Percentiles rank a stretch among this genome's conserved stretches.
Conservation (phyloP, 352 stramenopile genomes). For the Thalassiosira hispida region DNA sequence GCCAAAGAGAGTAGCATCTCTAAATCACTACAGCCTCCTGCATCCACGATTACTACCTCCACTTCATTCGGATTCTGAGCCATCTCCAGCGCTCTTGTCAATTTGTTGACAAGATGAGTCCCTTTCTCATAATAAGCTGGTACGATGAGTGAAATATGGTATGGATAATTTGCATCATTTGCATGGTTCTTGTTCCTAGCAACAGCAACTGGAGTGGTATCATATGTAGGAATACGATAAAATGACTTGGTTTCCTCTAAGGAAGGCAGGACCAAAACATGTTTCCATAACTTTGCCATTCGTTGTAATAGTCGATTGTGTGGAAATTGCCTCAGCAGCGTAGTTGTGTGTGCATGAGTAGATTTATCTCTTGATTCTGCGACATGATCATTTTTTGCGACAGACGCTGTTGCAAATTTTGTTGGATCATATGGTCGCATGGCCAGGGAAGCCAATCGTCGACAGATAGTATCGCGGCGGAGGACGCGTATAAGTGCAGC, state of each 20-base stretch:
- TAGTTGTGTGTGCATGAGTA: slow-evolving; percentile 1
- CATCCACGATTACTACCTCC: slow-evolving; percentile 74
- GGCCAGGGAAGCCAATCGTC: slow-evolving; percentile 48
- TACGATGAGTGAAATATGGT: slow-evolving; percentile 55
- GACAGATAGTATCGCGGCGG: slow-evolving; percentile 38
- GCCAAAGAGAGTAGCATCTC: slow-evolving; percentile 26
- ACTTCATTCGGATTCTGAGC: slow-evolving; percentile 41
- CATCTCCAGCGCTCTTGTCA: slow-evolving; percentile 32
- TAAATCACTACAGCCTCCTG: slow-evolving; percentile 61
- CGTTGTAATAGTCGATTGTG: slow-evolving; percentile 40
- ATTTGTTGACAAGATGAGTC: slow-evolving; percentile 34
- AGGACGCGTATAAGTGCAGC: slow-evolving; percentile 33
- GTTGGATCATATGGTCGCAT: slow-evolving; percentile 53
- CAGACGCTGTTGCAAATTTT: slow-evolving; percentile 8
- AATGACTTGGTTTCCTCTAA: slow-evolving; percentile 47
- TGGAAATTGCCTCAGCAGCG: slow-evolving; percentile 31
- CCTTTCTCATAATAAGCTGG: slow-evolving; percentile 51
- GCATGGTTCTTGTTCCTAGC: slow-evolving; percentile 12
- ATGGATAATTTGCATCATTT: slow-evolving; percentile 27
- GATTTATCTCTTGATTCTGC: not conserved
- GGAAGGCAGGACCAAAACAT: slow-evolving; percentile 37
- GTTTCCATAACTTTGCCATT: slow-evolving; percentile 39
- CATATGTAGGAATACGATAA: slow-evolving; percentile 12
- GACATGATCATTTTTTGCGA: not conserved
- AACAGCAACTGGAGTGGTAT: not conserved